Percentiles rank a stretch among this genome's conserved stretches.
These are phyloP conservation scores for Yamadazyma kanchanaburiensis DNA, from an alignment of 1,139 yeast species.

Conservation along the genomic window DNA sequence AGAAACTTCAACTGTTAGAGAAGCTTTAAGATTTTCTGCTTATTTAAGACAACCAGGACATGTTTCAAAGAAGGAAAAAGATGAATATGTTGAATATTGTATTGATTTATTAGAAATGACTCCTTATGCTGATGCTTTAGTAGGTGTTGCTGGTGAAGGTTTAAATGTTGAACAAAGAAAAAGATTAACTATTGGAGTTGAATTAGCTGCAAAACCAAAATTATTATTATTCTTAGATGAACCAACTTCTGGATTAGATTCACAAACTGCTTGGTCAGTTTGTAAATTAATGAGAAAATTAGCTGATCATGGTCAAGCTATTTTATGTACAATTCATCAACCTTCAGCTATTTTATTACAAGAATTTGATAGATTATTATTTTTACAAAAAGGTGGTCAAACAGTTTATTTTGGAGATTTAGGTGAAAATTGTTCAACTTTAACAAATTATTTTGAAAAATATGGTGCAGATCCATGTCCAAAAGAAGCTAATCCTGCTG, in stretches of 20 bases:
- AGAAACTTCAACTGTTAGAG: constrained; percentile 35
- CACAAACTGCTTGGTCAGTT: constrained; percentile 45
- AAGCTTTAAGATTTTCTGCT: constrained; percentile 35
- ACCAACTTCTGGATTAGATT: constrained; percentile 41
- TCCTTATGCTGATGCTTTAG: constrained; percentile 33
- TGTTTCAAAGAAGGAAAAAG: constrained; percentile 28
- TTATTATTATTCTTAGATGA: constrained; percentile 35
- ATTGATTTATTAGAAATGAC: constrained; percentile 37
- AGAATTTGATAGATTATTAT: constrained; percentile 34
- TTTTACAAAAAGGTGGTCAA: constrained; percentile 47
- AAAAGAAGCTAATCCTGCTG: constrained; percentile 49
- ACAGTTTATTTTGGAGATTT: constrained; percentile 69
- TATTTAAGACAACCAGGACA: constrained; percentile 32
- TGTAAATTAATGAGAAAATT: constrained; percentile 40
- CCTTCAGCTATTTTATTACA: constrained; percentile 38
- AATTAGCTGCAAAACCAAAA: constrained; percentile 38
- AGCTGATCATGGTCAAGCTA: constrained; percentile 42
- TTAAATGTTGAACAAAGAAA: constrained; percentile 37
- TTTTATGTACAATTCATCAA: constrained; percentile 42
- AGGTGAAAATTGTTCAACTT: constrained; percentile 48
- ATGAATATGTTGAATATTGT: constrained; percentile 32
- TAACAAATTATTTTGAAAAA: constrained; percentile 55
- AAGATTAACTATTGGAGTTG: constrained; percentile 38
- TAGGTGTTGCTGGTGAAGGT: constrained; percentile 40
- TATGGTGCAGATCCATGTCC: constrained; percentile 50